Evolutionary conservation across 371 early-diverging fungal genomes (phyloP), one percentile per base, ranked within the genome.

Genomic region (Syncephalastrum monosporum): DNA sequence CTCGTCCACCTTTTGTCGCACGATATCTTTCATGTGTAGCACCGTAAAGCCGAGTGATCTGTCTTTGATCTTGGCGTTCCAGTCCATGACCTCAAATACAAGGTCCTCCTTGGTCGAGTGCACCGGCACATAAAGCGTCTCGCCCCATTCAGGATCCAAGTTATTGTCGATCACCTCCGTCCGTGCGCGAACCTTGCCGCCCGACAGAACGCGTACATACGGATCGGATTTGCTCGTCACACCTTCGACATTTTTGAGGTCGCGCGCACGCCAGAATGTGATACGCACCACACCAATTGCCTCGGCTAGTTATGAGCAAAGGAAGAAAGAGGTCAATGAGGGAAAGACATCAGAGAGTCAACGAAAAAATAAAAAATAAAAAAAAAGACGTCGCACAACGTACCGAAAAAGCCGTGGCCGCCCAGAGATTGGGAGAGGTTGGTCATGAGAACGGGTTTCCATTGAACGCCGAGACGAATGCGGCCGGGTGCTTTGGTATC

Each of bases 131-230:
- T 87, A 90, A 54, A 84, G 83, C 8, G 84, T 79, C 60, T 93
- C 91, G 57, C 95, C 89, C 93, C 94, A 97, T 53, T 86, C 84
- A 0, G 96, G 97, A 55, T 88, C 83, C 50, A 90, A 64, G 50
- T 86, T 87, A 55, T 82, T 82, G 27, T 83, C 77, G 50, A 92
- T 82, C 24, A 86, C 79, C 44, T 85, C 81, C 4, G 95, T 92
- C 23, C 76, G 67, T n/a, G 79, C 83, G 19, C 81, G 77, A 24
- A 77, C 82, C 66, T 76, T 87, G 57, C 70, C 82, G 14, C 79
- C 87, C 10, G 84, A 70, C 48, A 85, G 79, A 21, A 91, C 81
- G 16, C 78, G 72, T 19, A 91, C 83, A 65, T 91, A 95, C 7
- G 95, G 93, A 60, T 96, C 94, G 6, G 89, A 87, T 57, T 83